Conservation (phyloP, 108 stramenopile genomes). For the Cyclostephanos invisitatus region DNA sequence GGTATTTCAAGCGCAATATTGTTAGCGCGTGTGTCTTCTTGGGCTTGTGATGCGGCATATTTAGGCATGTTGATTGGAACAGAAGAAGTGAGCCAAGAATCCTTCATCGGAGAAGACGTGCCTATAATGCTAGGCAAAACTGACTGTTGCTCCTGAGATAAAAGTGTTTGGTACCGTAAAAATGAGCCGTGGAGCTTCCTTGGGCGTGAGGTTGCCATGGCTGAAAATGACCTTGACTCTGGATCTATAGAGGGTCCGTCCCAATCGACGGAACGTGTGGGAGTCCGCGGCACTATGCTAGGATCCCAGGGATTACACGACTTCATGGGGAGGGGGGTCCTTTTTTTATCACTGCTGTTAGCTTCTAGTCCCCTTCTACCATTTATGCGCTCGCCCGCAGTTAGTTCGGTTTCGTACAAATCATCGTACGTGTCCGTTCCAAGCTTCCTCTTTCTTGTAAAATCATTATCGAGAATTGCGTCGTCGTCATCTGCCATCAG, state of each 20-base stretch:
- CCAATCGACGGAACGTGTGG: slow-evolving; percentile 24
- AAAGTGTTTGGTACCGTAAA: slow-evolving; percentile 24
- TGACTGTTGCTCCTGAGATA: slow-evolving; percentile 3
- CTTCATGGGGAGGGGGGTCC: slow-evolving; percentile 26
- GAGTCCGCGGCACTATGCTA: slow-evolving; percentile 39
- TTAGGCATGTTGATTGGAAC: slow-evolving; percentile 51
- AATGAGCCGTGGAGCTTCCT: slow-evolving; percentile 36
- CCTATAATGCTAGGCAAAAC: slow-evolving; percentile 11
- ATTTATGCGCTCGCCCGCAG: slow-evolving; percentile 18
- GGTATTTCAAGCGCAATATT: slow-evolving; percentile 19
- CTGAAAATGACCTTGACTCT: slow-evolving; percentile 39
- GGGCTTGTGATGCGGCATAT: slow-evolving; percentile 17
- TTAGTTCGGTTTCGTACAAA: slow-evolving; percentile 34
- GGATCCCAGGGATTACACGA: slow-evolving; percentile 44
- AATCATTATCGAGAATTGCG: slow-evolving; percentile 17
- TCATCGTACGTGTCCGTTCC: slow-evolving; percentile 20
- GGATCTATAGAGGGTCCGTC: slow-evolving; percentile 48
- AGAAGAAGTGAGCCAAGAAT: slow-evolving; percentile 45
- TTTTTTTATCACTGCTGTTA: not conserved
- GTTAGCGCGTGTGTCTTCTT: not conserved
- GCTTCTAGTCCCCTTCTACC: not conserved
- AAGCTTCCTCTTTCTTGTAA: slow-evolving; percentile 19
- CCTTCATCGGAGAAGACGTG: slow-evolving; percentile 13
- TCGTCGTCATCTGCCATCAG: slow-evolving; percentile 38
- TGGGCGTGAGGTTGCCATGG: slow-evolving; percentile 38